Percentiles rank a stretch among this genome's conserved stretches.
phyloP scores from a whole-genome alignment of 768 basidiomycete species.

The Trametes gibbosa region DNA sequence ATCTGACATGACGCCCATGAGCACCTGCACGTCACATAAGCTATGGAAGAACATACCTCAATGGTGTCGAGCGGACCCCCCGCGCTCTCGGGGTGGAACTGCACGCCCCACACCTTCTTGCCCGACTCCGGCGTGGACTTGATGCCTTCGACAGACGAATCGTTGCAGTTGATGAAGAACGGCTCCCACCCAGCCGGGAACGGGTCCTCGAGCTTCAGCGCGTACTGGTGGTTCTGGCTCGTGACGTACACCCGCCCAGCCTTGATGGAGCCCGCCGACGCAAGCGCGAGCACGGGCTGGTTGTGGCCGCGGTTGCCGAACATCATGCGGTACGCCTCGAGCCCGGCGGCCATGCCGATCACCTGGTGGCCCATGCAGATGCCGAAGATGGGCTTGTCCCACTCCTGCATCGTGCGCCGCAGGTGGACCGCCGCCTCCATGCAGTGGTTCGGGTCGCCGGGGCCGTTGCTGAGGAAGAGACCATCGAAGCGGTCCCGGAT shows the following conservation, averaged over 20 bases:
- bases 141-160: slow-evolving; percentile 98
- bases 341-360: slow-evolving; percentile 94
- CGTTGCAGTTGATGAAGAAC: slow-evolving; percentile 99
- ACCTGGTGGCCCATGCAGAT: slow-evolving; percentile 99
- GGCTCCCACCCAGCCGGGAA: slow-evolving; percentile 98
- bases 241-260: slow-evolving; percentile 98
- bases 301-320: slow-evolving; percentile 99
- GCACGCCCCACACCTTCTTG: slow-evolving; percentile 94
- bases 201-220: slow-evolving; percentile 88
- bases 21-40: not conserved
- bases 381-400: slow-evolving; percentile 93
- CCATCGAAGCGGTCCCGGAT: slow-evolving; percentile 91
- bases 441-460: slow-evolving; percentile 90
- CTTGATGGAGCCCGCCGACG: slow-evolving; percentile 89
- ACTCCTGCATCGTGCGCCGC: slow-evolving; percentile 79
- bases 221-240: slow-evolving; percentile 98
- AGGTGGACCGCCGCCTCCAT: slow-evolving; percentile 81
- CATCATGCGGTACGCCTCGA: slow-evolving; percentile 97
- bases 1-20: slow-evolving; percentile 47
- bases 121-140: slow-evolving; percentile 90
- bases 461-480: slow-evolving; percentile 94
- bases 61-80: slow-evolving; percentile 99
- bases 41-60: slow-evolving; percentile 54
- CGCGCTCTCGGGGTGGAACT: slow-evolving; percentile 98
- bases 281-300: slow-evolving; percentile 94